These are phyloP conservation scores for Mycena floridula DNA, from an alignment of 768 basidiomycete species.

Conservation along the genomic window DNA sequence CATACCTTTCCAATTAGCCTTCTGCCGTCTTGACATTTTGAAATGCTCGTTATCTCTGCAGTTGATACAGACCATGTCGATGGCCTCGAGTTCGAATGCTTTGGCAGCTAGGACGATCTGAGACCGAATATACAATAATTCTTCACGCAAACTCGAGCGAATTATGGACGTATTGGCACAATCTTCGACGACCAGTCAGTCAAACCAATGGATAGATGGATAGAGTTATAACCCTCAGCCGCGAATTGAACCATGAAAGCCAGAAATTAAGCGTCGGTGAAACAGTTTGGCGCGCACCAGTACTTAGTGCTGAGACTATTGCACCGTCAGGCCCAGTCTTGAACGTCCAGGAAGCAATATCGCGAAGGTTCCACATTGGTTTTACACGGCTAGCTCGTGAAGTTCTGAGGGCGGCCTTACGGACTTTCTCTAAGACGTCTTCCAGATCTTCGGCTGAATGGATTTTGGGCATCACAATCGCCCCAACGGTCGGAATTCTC, in stretches of 20 bases:
- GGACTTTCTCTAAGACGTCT: slow-evolving; percentile 37
- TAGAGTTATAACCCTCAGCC: slow-evolving; percentile 79
- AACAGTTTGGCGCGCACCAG: too few species aligned
- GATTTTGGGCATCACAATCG: slow-evolving; percentile 83
- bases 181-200: slow-evolving; percentile 38
- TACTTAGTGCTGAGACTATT: too few species aligned
- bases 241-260: slow-evolving; percentile 70
- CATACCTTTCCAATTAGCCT: slow-evolving; percentile 78
- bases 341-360: slow-evolving; percentile 68
- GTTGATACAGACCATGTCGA: slow-evolving; percentile 93
- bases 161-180: slow-evolving; percentile 86
- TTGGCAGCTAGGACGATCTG: slow-evolving; percentile 77
- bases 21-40: slow-evolving; percentile 69
- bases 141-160: slow-evolving; percentile 65
- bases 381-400: slow-evolving; percentile 65
- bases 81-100: slow-evolving; percentile 76
- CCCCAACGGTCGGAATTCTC: slow-evolving; percentile 39
- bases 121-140: slow-evolving; percentile 80
- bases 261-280: too few species aligned
- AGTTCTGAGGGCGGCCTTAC: slow-evolving; percentile 21
- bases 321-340: slow-evolving; percentile 37
- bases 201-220: not conserved
- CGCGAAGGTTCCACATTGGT: slow-evolving; percentile 57
- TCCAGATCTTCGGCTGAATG: slow-evolving; percentile 64
- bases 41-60: slow-evolving; percentile 70